phyloP scores from a whole-genome alignment of 371 early-diverging fungal genomes.

The Mucor indicus region DNA sequence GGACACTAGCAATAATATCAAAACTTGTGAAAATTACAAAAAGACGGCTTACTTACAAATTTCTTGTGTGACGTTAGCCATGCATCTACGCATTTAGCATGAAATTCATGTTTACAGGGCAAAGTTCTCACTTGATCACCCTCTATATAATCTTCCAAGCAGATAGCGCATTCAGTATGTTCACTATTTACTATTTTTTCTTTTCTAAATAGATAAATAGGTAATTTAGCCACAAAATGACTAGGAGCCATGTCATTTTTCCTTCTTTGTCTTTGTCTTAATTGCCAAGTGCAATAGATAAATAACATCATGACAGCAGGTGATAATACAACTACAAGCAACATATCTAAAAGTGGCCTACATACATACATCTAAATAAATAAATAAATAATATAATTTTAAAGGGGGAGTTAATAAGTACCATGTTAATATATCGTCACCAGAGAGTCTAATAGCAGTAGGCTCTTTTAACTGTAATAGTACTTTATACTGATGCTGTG shows the following conservation, averaged over 20 bases:
- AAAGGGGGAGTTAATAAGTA: conserved; percentile 9
- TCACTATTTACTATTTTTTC: conserved; percentile 48
- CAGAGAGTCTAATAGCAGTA: conserved; percentile 39
- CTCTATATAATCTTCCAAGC: conserved; percentile 88
- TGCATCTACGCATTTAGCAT: conserved; percentile 87
- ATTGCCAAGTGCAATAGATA: conserved; percentile 70
- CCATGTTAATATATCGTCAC: conserved; percentile 48
- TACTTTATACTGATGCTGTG: conserved; percentile 65
- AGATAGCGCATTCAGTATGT: conserved; percentile 88
- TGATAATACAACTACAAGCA: conserved; percentile 69
- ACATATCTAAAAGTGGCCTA: conserved; percentile 69
- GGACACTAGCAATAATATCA: conserved; percentile 27
- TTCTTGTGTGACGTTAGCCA: conserved; percentile 82
- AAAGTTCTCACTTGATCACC: conserved; percentile 79
- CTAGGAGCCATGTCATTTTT: conserved; percentile 73
- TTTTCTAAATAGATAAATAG: conserved; percentile 59
- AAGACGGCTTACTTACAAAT: conserved; percentile 59
- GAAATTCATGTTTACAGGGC: conserved; percentile 93
- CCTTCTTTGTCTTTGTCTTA: conserved; percentile 71
- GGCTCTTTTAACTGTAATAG: conserved; percentile 38
- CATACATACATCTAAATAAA: not conserved
- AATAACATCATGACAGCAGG: conserved; percentile 76
- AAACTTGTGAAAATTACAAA: not conserved
- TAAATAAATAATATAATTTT: not conserved
- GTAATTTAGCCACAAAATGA: conserved; percentile 68